A percentile compares a stretch with the other conserved stretches of the same genome.
Conservation (phyloP, 2,329 filamentous ascomycete genomes). For the Botryotinia calthae region DNA sequence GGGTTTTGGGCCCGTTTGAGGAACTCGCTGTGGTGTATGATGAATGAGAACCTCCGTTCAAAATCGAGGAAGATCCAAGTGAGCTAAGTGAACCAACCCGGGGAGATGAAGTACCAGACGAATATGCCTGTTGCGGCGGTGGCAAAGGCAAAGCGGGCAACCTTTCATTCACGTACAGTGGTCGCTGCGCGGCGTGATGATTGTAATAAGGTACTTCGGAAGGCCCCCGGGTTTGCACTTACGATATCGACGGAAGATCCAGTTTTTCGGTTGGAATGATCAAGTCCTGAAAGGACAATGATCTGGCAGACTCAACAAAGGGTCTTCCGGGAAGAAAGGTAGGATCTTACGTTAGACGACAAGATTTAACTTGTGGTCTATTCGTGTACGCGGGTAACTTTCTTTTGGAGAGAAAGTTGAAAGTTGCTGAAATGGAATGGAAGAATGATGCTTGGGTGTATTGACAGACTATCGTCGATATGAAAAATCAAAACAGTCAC, state of each 20-base stretch:
- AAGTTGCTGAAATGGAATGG: conserved; percentile 13
- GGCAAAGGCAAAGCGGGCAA: conserved; percentile 69
- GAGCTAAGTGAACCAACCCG: conserved; percentile 66
- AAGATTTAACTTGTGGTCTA: conserved; percentile 20
- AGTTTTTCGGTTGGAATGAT: conserved; percentile 72
- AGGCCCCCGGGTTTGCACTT: conserved; percentile 76
- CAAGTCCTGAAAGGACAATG: conserved; percentile 37
- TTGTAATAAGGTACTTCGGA: conserved; percentile 70
- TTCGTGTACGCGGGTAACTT: not conserved
- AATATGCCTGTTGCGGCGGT: conserved; percentile 60
- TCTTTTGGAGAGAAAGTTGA: not conserved
- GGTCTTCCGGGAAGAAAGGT: conserved; percentile 23
- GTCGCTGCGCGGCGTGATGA: conserved; percentile 60
- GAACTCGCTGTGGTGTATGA: conserved; percentile 51
- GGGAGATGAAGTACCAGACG: conserved; percentile 71
- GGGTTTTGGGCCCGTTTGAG: conserved; percentile 69
- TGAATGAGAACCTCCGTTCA: conserved; percentile 53
- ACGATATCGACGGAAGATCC: conserved; percentile 86
- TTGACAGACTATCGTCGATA: conserved; percentile 18
- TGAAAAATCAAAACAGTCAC: conserved; percentile 19
- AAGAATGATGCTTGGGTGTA: conserved; percentile 26
- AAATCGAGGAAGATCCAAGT: conserved; percentile 57
- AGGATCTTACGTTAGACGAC: conserved; percentile 15
- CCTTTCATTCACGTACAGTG: conserved; percentile 70
- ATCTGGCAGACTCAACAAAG: conserved; percentile 32